Evolutionary conservation across 495 filamentous ascomycete species (phyloP).

Genomic region (Chlorociboria aeruginascens): DNA sequence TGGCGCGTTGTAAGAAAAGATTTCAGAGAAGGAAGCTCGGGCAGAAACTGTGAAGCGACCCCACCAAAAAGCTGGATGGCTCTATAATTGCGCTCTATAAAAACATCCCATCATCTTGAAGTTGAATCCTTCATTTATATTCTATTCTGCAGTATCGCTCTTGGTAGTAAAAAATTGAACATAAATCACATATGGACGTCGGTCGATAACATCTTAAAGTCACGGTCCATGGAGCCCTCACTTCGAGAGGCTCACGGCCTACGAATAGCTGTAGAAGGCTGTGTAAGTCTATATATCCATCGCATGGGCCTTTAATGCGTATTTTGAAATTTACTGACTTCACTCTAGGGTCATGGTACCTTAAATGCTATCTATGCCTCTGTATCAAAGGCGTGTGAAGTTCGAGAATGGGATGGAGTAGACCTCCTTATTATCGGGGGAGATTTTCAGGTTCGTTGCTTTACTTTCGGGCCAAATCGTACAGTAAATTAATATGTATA

Average conservation of each 20-base stretch:
- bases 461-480: background rate
- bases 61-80: no score
- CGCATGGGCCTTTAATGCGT: constrained; percentile 7
- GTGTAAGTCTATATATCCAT: constrained; percentile 40
- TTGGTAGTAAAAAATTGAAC: no score
- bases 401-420: constrained; percentile 61
- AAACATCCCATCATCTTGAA: no score
- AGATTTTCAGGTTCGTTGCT: constrained; percentile 62
- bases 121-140: no score
- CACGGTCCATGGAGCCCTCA: constrained; percentile 3
- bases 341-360: constrained; percentile 69
- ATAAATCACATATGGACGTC: no score
- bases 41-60: background rate
- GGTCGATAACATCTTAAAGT: no score
- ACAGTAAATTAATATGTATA: constrained; percentile 25
- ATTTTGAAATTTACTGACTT: constrained; percentile 2
- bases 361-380: constrained; percentile 82
- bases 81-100: no score
- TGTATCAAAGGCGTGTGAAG: constrained; percentile 45
- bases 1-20: constrained; percentile 3
- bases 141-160: no score
- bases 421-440: constrained; percentile 83
- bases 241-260: constrained; percentile 27
- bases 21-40: background rate
- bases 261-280: constrained; percentile 60